Base-by-base conservation (phyloP, 164 flowering plant species). In the Aristolochia fimbriata region DNA sequence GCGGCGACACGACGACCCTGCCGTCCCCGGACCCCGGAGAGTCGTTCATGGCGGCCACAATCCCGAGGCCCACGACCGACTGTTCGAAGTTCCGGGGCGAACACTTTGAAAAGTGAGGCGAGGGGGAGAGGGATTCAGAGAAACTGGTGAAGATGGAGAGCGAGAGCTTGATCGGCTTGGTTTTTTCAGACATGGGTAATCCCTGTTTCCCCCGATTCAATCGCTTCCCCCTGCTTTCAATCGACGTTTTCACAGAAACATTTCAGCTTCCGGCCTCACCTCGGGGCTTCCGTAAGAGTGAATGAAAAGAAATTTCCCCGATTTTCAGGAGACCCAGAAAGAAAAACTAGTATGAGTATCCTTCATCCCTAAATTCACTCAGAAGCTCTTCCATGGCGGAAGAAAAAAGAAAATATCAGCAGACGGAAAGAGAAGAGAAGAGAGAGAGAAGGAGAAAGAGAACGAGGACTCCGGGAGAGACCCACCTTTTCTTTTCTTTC, bases 21-120 rank as follows among this genome's bases (percentile, higher is more conserved):
- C 49, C 61, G 7, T 62, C 48, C 31, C 52, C 65, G 57, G 55
- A 22, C 48, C 65, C 64, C 33, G 45, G 37, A 15, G 47, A 51
- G 30, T 66, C 74, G 63, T 62, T 71, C 79, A 78, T 67, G 24
- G 82, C 82, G 10, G 82, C 82, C 19, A 78, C 78, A 49, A 78
- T 78, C 27, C 82, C 82, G 1, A 78, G 73, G 54, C 82, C 82
- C 8, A 78, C 79, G 20, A 71, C 74, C 17, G 64, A 74, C 15
- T 30, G 60, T 13, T 69, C 72, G 58, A 71, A 77, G 62, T 67
- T 65, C 27, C 76, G 65, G 4, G 74, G 76, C 19, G 81, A n/a
- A n/a, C n/a, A 70, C 66, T 72, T 74, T 56, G 58, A 30, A 9
- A 60, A 65, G 17, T 47, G 62, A 0, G 54, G 43, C 22, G 58